phyloP scores from a whole-genome alignment of 1,284 basidiomycete genomes.

The Trametes hirsuta region DNA sequence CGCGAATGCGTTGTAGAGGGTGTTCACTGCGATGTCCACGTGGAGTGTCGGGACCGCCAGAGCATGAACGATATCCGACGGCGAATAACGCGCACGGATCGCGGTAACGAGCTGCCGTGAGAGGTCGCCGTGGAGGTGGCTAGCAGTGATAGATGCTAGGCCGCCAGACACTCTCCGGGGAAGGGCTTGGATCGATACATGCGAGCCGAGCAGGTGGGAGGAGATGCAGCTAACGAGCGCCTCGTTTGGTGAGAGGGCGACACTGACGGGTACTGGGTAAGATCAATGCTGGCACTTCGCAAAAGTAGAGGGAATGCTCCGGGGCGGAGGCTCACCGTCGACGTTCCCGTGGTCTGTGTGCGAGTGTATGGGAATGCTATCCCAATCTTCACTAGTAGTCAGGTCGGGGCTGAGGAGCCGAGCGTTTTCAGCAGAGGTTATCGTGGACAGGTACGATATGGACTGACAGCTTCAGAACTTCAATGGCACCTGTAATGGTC shows the following conservation, averaged over 20 bases:
- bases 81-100: conserved; percentile 47
- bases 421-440: neutral
- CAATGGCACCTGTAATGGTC: conserved; percentile 50
- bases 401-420: conserved; percentile 52
- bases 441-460: neutral
- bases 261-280: conserved; percentile 50
- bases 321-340: conserved; percentile 25
- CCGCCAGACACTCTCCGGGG: conserved; percentile 38
- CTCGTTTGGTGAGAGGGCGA: conserved; percentile 59
- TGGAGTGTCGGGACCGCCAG: conserved; percentile 47
- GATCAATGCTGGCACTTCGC: neutral
- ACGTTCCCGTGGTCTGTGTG: conserved; percentile 43
- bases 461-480: conserved; percentile 57
- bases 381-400: conserved; percentile 53
- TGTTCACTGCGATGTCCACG: conserved; percentile 43
- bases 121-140: conserved; percentile 19
- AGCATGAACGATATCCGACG: conserved; percentile 57
- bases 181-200: conserved; percentile 50
- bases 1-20: conserved; percentile 46
- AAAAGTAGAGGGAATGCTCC: no score
- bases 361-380: conserved; percentile 47
- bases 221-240: conserved; percentile 54
- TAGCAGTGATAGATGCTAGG: conserved; percentile 10
- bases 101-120: conserved; percentile 42
- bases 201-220: conserved; percentile 42